A percentile compares a stretch with the other conserved stretches of the same genome.
These are phyloP conservation scores for Penicillium egyptiacum DNA, from an alignment of 495 filamentous ascomycete species.

Conservation along the genomic window DNA sequence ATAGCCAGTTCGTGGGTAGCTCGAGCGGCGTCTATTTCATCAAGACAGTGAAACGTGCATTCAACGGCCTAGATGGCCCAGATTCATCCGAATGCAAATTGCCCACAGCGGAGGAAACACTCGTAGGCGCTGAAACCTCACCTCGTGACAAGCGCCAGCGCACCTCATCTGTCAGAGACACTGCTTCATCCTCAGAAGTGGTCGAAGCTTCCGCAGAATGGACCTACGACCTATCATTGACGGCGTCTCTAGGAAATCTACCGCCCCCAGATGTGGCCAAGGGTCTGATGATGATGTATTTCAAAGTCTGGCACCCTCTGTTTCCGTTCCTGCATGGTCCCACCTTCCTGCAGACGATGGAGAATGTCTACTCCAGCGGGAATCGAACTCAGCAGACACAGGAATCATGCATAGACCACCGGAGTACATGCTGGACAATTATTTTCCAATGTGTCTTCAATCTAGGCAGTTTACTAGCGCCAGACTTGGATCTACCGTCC, in stretches of 20 bases:
- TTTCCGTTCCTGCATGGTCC: slow-evolving; percentile 54
- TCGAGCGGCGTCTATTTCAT: slow-evolving; percentile 47
- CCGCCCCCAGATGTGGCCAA: slow-evolving; percentile 32
- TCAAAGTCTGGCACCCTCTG: slow-evolving; percentile 49
- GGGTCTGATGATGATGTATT: slow-evolving; percentile 44
- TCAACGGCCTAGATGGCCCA: slow-evolving; percentile 26
- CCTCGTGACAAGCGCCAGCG: slow-evolving; percentile 24
- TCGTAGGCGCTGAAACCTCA: slow-evolving; percentile 36
- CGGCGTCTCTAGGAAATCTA: slow-evolving; percentile 27
- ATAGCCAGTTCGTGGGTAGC: slow-evolving; percentile 45
- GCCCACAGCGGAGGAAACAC: slow-evolving; percentile 40
- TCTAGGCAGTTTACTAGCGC: slow-evolving; percentile 32
- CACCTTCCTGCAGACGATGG: slow-evolving; percentile 49
- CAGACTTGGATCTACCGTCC: slow-evolving; percentile 27
- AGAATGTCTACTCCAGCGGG: slow-evolving; percentile 38
- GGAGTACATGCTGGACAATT: slow-evolving; percentile 38
- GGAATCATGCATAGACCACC: slow-evolving; percentile 18
- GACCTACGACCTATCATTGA: slow-evolving; percentile 37
- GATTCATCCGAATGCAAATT: slow-evolving; percentile 30
- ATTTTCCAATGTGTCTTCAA: slow-evolving; percentile 45
- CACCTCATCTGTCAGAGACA: slow-evolving; percentile 18
- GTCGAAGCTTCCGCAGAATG: slow-evolving; percentile 26
- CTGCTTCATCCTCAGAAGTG: slow-evolving; percentile 9
- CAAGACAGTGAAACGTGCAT: slow-evolving; percentile 45
- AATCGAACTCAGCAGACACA: background rate